Evolutionary conservation across 495 filamentous ascomycete genomes (phyloP), one percentile per base, ranked within the genome.

Genomic region (Margaritispora aquatica): DNA sequence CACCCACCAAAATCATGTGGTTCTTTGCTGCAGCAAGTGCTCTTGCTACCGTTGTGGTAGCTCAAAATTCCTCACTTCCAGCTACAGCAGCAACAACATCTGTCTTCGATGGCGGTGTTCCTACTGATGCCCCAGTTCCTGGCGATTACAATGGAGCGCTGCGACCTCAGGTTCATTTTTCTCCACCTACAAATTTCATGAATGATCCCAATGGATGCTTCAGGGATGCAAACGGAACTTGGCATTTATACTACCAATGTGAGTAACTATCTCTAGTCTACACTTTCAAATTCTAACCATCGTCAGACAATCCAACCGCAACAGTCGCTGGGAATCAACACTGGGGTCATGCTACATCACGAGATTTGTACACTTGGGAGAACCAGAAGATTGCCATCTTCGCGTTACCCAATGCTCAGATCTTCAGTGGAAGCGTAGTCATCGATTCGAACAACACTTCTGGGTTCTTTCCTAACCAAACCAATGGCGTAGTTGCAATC

Each of bases 131-230:
- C 22, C 51, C 60, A 13, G 41, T 66, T 11, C 34, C 58, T 22
- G 61, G 61, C 38, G 47, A 55, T 49, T 64, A 65, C 34, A 60
- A 54, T 58, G 75, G 81, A 49, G 77, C 77, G 21, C 75, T 77
- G 31, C 23, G 65, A 20, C 64, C 60, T 9, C 63, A 61, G 63
- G 63, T 79, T 64, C 82, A 86, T 67, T 86, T 76, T 69, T 76
- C 76, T 13, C 81, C 82, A 0, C 71, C 72, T 2, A 60, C 63
- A 22, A 68, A 75, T 54, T 85, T 81, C 66, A 83, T 84, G 75
- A 84, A 84, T 63, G 82, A 84, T 61, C 81, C 83, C 8, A 83
- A 79, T 67, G 81, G 83, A 50, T 75, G 84, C 60, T 73, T 83
- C 27, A 51, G 72, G 1, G 77, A 80, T 64, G 65, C 67, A 3